These are phyloP conservation scores for Plasmodium gaboni DNA, from an alignment of 169 alveolate species.

Conservation along the genomic window DNA sequence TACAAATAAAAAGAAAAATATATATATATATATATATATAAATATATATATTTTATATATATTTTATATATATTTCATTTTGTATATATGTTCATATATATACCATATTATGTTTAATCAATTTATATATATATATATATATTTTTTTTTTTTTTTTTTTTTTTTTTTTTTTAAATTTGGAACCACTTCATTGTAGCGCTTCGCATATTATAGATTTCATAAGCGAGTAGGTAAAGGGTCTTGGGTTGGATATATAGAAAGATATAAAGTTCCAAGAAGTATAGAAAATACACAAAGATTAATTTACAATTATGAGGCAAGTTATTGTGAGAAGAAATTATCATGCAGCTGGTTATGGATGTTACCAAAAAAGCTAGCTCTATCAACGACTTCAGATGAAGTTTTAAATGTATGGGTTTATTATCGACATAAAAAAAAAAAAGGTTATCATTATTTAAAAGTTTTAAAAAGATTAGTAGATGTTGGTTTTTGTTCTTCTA, in stretches of 20 bases:
- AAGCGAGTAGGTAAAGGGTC: conserved; percentile 88
- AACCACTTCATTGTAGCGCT: conserved; percentile 36
- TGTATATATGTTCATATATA: not conserved
- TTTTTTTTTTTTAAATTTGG: too few species aligned
- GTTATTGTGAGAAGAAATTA: conserved; percentile 83
- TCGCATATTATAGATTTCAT: conserved; percentile 89
- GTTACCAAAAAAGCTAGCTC: conserved; percentile 85
- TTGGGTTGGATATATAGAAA: conserved; percentile 86
- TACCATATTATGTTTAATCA: not conserved
- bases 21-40: not conserved
- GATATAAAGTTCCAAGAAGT: conserved; percentile 84
- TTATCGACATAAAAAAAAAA: conserved; percentile 84
- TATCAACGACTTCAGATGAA: conserved; percentile 86
- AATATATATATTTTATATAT: too few species aligned
- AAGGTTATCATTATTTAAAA: conserved; percentile 83
- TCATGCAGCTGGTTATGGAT: conserved; percentile 84
- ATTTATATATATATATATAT: not conserved
- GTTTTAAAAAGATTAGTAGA: conserved; percentile 86
- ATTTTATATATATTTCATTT: not conserved
- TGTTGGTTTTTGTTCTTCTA: conserved; percentile 84
- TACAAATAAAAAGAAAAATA: conserved; percentile 3
- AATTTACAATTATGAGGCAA: conserved; percentile 81
- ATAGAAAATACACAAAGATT: conserved; percentile 87
- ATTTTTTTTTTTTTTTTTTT: not conserved
- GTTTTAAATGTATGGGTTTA: conserved; percentile 85